phyloP scores from a whole-genome alignment of 2,329 filamentous ascomycete species.

The Epichloe elymi region DNA sequence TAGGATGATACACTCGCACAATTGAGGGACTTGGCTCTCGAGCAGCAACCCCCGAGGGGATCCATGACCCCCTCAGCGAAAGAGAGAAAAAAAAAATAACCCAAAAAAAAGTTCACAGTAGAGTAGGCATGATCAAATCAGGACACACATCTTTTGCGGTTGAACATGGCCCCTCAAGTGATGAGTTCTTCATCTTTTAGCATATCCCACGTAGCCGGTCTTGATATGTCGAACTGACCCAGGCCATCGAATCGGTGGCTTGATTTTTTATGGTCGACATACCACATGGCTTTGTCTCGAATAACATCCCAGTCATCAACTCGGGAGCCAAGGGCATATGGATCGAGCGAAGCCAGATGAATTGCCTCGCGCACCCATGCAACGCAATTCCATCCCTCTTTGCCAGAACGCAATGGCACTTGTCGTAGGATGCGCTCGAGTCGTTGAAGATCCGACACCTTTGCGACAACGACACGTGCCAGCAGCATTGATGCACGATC shows the following conservation, averaged over 20 bases:
- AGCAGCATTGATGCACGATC: conserved; percentile 4
- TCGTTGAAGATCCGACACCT: conserved; percentile 2
- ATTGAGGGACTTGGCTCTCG: no score
- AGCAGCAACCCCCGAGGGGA: no score
- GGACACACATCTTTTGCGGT: no score
- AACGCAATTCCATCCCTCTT: conserved; percentile 4
- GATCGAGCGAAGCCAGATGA: not conserved
- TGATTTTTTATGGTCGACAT: conserved; percentile 6
- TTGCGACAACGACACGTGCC: conserved; percentile 3
- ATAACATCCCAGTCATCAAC: conserved; percentile 4
- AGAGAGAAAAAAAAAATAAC: no score
- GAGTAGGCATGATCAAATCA: no score
- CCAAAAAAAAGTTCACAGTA: no score
- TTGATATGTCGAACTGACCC: conserved; percentile 3
- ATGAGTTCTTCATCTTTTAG: conserved; percentile 2
- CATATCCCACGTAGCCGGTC: conserved; percentile 6
- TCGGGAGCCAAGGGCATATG: conserved; percentile 1
- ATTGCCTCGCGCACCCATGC: conserved; percentile 6
- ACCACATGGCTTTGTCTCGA: conserved; percentile 5
- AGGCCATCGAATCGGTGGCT: conserved; percentile 6
- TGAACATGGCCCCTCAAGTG: not conserved
- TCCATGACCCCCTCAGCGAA: no score
- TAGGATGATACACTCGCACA: no score
- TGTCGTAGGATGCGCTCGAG: conserved; percentile 3
- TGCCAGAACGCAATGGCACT: conserved; percentile 3